Evolutionary conservation across 352 stramenopile genomes (phyloP).

Genomic region (Aphanomyces cochlioides): DNA sequence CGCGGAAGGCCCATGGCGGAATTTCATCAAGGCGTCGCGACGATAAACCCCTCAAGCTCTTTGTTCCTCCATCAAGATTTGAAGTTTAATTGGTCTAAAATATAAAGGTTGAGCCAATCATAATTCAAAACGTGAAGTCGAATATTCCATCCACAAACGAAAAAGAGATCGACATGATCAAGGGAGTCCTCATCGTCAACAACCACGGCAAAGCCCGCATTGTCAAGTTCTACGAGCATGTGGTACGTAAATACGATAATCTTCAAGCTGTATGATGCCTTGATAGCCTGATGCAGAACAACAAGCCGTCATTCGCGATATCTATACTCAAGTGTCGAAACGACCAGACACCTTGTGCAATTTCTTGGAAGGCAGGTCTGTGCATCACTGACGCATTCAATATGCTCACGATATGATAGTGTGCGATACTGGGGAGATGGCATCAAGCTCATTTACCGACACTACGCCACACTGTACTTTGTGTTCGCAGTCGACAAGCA

Average conservation of each 20-base stretch:
- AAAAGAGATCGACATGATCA: slow-evolving; percentile 87
- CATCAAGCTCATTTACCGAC: slow-evolving; percentile 99
- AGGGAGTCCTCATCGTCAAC: slow-evolving; percentile 99
- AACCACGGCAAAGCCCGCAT: slow-evolving; percentile 98
- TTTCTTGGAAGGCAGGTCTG: slow-evolving; percentile 95
- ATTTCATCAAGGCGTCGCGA: too few relatives aligned
- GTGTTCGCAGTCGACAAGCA: slow-evolving; percentile 98
- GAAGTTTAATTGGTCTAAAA: background rate
- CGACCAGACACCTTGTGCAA: slow-evolving; percentile 98
- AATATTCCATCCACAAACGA: slow-evolving; percentile 8
- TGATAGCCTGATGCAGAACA: slow-evolving; percentile 91
- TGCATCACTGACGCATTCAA: slow-evolving; percentile 18
- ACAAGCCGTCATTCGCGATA: slow-evolving; percentile 95
- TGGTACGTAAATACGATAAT: slow-evolving; percentile 65
- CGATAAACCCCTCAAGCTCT: too few relatives aligned
- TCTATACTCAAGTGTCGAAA: slow-evolving; percentile 98
- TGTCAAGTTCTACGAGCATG: slow-evolving; percentile 98
- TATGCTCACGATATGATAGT: slow-evolving; percentile 33
- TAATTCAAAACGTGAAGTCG: background rate
- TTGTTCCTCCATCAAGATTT: background rate
- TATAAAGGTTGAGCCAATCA: background rate
- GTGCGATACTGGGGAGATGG: slow-evolving; percentile 94
- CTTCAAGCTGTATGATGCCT: background rate
- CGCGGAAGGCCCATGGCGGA: too few relatives aligned
- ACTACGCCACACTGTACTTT: slow-evolving; percentile 99